Percentiles rank a stretch among this genome's conserved stretches.
phyloP scores from a whole-genome alignment of 805 yeast species.

The Metschnikowia colocasiae region DNA sequence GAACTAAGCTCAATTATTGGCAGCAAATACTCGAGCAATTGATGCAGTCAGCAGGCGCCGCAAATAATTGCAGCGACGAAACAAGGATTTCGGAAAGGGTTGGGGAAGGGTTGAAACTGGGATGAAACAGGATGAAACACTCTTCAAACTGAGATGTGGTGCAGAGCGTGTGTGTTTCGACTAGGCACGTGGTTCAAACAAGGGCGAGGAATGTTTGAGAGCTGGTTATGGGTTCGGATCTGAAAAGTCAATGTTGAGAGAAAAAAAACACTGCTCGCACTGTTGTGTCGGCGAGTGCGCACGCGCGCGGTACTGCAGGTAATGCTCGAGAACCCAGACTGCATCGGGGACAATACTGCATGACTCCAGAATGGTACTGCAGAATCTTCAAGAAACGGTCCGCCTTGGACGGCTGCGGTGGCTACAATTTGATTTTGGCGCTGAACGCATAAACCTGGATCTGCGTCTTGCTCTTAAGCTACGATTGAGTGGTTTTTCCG shows the following conservation, averaged over 20 bases:
- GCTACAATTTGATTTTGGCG: not conserved
- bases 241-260: slow-evolving; percentile 6
- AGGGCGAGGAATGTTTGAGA: not conserved
- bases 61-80: not conserved
- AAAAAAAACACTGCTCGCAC: slow-evolving; percentile 6
- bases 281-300: slow-evolving; percentile 6
- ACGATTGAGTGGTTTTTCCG: too few species aligned
- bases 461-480: too few species aligned
- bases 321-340: not conserved
- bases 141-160: not conserved
- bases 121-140: not conserved
- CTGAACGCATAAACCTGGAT: too few species aligned
- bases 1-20: not conserved
- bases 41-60: slow-evolving; percentile 3
- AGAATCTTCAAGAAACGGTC: not conserved
- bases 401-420: not conserved
- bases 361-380: not conserved
- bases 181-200: slow-evolving; percentile 2
- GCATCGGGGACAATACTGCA: not conserved
- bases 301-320: slow-evolving; percentile 2
- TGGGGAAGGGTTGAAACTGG: not conserved
- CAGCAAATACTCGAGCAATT: not conserved
- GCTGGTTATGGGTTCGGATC: slow-evolving; percentile 3
- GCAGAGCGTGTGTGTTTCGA: not conserved
- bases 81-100: not conserved